Conservation (phyloP, 2,329 filamentous ascomycete genomes). For the Leptographium lundbergii region DNA sequence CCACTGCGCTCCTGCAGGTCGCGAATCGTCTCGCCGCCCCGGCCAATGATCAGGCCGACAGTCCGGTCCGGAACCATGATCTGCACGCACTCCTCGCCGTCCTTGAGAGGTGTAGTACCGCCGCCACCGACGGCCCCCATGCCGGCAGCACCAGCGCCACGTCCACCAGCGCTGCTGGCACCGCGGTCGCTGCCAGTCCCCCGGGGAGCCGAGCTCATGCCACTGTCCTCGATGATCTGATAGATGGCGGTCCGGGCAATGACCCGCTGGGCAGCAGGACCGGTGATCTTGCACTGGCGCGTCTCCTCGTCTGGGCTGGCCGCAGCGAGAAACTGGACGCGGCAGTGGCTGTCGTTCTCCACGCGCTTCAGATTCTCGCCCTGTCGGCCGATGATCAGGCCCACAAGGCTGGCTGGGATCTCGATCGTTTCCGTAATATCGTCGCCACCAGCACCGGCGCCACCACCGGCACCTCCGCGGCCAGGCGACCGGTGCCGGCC, state of each 20-base stretch:
- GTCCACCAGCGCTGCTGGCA: constrained; percentile 12
- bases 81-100: constrained; percentile 76
- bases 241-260: constrained; percentile 76
- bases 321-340: constrained; percentile 78
- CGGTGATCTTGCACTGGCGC: constrained; percentile 77
- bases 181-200: not conserved
- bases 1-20: constrained; percentile 83
- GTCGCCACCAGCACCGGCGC: constrained; percentile 22
- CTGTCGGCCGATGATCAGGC: constrained; percentile 79
- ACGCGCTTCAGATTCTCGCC: constrained; percentile 82
- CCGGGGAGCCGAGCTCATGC: constrained; percentile 34
- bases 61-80: constrained; percentile 94
- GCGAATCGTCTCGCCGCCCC: constrained; percentile 83
- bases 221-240: constrained; percentile 78
- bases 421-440: constrained; percentile 72
- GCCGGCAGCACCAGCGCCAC: constrained; percentile 15
- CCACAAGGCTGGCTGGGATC: constrained; percentile 77
- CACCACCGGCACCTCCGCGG: constrained; percentile 6
- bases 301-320: constrained; percentile 58
- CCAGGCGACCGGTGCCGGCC: constrained; percentile 15
- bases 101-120: constrained; percentile 42
- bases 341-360: constrained; percentile 67
- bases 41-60: constrained; percentile 86
- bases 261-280: constrained; percentile 55
- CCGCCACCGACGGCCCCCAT: constrained; percentile 21